Evolutionary conservation across 1,284 basidiomycete genomes (phyloP).

Genomic region (Tetrapyrgos nigripes): DNA sequence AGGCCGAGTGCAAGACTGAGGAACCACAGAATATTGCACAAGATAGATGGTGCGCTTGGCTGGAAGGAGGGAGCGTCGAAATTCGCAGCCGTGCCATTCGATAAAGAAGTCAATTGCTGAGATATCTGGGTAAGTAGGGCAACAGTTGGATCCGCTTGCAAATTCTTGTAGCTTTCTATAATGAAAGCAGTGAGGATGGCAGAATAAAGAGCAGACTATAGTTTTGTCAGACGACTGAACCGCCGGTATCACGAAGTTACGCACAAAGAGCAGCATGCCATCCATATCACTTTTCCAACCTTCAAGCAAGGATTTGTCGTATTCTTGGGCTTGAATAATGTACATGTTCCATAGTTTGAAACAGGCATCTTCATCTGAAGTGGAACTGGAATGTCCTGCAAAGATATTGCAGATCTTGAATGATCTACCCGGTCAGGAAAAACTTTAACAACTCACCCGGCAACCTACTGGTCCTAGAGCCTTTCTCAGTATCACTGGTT

Average conservation of each 20-base stretch:
- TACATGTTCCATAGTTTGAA: not conserved
- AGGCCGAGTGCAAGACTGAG: not conserved
- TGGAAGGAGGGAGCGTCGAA: not conserved
- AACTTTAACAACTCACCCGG: no score
- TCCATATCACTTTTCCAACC: not conserved
- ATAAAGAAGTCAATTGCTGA: constrained; percentile 5
- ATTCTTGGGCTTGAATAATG: not conserved
- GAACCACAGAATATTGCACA: not conserved
- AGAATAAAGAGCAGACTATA: constrained; percentile 29
- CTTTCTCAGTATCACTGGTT: no score
- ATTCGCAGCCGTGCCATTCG: not conserved
- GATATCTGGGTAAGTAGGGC: constrained; percentile 19
- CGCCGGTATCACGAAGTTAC: not conserved
- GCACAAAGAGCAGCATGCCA: not conserved
- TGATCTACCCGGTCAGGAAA: no score
- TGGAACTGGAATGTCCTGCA: not conserved
- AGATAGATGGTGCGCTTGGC: not conserved
- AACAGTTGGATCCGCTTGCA: constrained; percentile 19
- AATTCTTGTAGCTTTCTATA: constrained; percentile 23
- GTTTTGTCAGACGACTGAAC: not conserved
- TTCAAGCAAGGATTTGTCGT: not conserved
- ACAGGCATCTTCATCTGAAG: not conserved
- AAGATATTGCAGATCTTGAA: no score
- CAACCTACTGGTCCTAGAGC: no score
- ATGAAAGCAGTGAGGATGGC: constrained; percentile 26